phyloP scores from a whole-genome alignment of 208 protist species.

The Phytomonas sp. region DNA sequence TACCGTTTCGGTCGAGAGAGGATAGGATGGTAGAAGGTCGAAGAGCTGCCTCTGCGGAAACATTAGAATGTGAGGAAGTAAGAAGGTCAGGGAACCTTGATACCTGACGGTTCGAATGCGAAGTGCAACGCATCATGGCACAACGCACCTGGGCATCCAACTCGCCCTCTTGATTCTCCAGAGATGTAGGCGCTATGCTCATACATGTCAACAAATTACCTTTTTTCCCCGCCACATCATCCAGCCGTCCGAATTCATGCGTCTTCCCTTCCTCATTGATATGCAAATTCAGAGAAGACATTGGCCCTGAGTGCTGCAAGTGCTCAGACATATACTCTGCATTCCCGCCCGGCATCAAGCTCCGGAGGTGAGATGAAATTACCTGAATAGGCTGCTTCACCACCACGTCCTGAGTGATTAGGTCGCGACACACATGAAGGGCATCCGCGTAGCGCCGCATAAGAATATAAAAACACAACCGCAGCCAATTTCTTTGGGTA shows the following conservation, averaged over 20 bases:
- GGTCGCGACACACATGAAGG: constrained; percentile 30
- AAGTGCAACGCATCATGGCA: neutral
- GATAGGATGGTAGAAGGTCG: neutral
- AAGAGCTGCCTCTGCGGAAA: neutral
- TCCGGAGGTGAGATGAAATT: constrained; percentile 47
- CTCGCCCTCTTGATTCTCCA: neutral
- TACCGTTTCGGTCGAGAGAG: neutral
- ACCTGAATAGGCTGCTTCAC: constrained; percentile 57
- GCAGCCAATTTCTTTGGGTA: constrained; percentile 24
- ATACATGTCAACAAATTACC: neutral
- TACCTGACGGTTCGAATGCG: neutral
- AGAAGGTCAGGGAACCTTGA: neutral
- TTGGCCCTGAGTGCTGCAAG: neutral
- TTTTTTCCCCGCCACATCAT: neutral
- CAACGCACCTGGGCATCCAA: neutral
- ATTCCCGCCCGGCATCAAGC: constrained; percentile 22
- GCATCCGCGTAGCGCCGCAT: constrained; percentile 66
- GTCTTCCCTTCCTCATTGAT: neutral
- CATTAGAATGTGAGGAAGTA: neutral
- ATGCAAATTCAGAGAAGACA: neutral
- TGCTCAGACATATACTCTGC: neutral
- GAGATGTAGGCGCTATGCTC: neutral
- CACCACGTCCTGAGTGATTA: constrained; percentile 20
- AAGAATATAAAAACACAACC: constrained; percentile 56
- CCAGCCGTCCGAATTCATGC: neutral